A percentile compares a stretch with the other conserved stretches of the same genome.
Conservation (phyloP, 768 basidiomycete genomes). For the Lactarius hengduanensis region DNA sequence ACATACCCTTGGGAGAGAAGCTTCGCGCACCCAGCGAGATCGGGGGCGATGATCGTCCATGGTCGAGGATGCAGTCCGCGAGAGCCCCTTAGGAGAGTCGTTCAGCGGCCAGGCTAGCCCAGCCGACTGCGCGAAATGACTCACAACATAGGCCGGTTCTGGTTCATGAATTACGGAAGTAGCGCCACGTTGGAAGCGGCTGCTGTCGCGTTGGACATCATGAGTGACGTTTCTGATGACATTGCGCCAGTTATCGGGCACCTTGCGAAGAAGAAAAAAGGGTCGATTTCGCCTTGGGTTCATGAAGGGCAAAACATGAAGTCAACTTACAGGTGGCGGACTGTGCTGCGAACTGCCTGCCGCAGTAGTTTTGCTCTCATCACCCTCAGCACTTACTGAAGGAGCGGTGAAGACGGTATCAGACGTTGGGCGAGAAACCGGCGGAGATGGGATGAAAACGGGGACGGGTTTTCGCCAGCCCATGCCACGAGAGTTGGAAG, state of each 20-base stretch:
- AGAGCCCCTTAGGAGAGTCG: constrained; percentile 4
- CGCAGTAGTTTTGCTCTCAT: not conserved
- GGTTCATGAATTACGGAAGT: not conserved
- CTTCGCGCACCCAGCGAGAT: constrained; percentile 2
- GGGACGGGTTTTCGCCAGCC: constrained; percentile 30
- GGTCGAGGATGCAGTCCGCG: constrained; percentile 10
- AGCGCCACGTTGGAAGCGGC: not conserved
- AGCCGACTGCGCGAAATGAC: not conserved
- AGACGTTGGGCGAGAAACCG: constrained; percentile 22
- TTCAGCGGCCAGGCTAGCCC: not conserved
- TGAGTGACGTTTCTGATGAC: constrained; percentile 11
- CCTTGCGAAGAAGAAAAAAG: not conserved
- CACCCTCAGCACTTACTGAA: not conserved
- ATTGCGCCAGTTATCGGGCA: constrained; percentile 25
- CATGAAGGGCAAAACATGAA: not conserved
- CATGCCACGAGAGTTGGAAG: constrained; percentile 23
- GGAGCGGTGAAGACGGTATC: constrained; percentile 19
- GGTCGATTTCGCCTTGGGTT: not conserved
- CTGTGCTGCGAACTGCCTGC: not conserved
- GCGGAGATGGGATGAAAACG: constrained; percentile 26
- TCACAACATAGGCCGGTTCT: constrained; percentile 8
- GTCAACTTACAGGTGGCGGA: constrained; percentile 17
- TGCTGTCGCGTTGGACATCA: constrained; percentile 10
- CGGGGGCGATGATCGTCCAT: constrained; percentile 6
- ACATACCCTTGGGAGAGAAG: constrained; percentile 21